Conservation (phyloP, 1,284 basidiomycete species). For the Flammula alnicola region DNA sequence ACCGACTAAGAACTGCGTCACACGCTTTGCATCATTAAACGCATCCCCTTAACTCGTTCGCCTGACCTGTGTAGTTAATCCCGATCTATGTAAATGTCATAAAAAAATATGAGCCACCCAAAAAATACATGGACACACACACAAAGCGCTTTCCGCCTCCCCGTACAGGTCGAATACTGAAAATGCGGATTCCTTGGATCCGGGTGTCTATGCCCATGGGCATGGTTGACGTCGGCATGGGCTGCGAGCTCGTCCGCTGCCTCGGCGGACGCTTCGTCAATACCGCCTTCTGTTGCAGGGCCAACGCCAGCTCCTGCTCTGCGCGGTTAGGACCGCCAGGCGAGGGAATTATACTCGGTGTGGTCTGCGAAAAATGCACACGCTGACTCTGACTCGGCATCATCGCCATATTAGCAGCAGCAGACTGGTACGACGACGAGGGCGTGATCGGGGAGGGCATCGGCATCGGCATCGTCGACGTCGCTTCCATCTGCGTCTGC, state of each 20-base stretch:
- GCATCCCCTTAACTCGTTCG: conserved; percentile 72
- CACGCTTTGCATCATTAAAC: conserved; percentile 82
- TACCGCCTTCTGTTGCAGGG: background rate
- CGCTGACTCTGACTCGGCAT: conserved; percentile 8
- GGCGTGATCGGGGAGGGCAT: conserved; percentile 8
- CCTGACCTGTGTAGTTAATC: conserved; percentile 77
- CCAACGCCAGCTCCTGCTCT: conserved; percentile 1
- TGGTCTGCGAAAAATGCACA: conserved; percentile 14
- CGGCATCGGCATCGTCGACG: background rate
- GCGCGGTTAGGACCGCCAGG: background rate
- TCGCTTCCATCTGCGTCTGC: conserved; percentile 2
- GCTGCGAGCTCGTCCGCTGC: conserved; percentile 17
- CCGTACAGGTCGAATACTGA: conserved; percentile 74
- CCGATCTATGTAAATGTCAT: conserved; percentile 76
- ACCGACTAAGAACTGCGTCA: conserved; percentile 75
- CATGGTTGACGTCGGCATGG: conserved; percentile 9
- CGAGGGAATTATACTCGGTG: background rate
- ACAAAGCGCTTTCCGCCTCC: conserved; percentile 73
- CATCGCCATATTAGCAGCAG: background rate
- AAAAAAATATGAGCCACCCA: too few species aligned
- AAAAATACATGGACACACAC: conserved; percentile 46
- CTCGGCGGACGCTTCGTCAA: conserved; percentile 14
- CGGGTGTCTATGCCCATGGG: conserved; percentile 3
- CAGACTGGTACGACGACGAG: conserved; percentile 11
- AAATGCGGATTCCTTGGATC: conserved; percentile 37